Evolutionary conservation across 768 basidiomycete genomes (phyloP).

Genomic region (Pleurotus ostreatus): DNA sequence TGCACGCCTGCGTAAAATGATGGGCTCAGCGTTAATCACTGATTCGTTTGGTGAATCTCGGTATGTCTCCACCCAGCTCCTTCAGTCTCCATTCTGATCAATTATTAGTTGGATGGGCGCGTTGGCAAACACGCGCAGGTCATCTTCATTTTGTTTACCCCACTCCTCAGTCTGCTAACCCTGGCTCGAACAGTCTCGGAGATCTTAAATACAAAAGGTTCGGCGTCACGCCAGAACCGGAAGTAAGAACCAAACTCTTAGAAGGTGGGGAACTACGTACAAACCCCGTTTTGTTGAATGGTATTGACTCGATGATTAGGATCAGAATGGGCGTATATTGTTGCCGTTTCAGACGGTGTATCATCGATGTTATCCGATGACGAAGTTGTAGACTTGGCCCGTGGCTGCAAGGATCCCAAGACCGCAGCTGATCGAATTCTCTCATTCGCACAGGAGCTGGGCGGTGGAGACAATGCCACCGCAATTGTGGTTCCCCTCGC

Average conservation of each 20-base stretch:
- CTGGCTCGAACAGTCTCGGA: slow-evolving; percentile 56
- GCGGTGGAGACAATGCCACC: slow-evolving; percentile 89
- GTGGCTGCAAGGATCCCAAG: slow-evolving; percentile 67
- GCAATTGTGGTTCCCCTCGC: slow-evolving; percentile 87
- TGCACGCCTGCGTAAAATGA: slow-evolving; percentile 80
- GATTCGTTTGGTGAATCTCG: slow-evolving; percentile 94
- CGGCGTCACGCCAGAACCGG: slow-evolving; percentile 92
- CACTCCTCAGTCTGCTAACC: not conserved
- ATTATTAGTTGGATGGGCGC: slow-evolving; percentile 86
- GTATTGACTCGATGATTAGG: slow-evolving; percentile 40
- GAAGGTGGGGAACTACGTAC: slow-evolving; percentile 46
- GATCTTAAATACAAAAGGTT: slow-evolving; percentile 87
- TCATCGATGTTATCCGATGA: slow-evolving; percentile 89
- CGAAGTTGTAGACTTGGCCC: slow-evolving; percentile 88
- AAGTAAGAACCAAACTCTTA: slow-evolving; percentile 72
- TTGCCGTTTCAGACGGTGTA: slow-evolving; percentile 91
- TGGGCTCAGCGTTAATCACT: slow-evolving; percentile 83
- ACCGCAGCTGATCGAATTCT: slow-evolving; percentile 81
- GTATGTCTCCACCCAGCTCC: slow-evolving; percentile 30
- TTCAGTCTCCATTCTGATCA: not conserved
- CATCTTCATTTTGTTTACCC: slow-evolving; percentile 4
- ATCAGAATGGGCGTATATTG: slow-evolving; percentile 78
- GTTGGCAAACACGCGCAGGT: slow-evolving; percentile 89
- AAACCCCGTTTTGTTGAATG: not conserved
- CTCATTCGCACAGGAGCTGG: slow-evolving; percentile 81